Conservation (phyloP, 495 filamentous ascomycete species). For the Penicillium turbatum region DNA sequence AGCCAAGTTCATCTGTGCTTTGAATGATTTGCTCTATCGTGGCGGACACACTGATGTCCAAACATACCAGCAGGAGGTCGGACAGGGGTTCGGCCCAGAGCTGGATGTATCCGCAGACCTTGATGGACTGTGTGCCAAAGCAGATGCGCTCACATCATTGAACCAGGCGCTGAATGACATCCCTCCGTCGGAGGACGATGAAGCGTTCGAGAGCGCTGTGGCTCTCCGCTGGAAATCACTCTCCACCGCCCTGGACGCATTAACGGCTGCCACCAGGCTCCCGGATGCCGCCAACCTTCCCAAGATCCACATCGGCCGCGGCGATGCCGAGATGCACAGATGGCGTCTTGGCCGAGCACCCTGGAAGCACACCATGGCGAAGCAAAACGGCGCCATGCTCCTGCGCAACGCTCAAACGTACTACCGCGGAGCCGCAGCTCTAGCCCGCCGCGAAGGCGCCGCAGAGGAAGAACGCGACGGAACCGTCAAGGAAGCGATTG, state of each 20-base stretch:
- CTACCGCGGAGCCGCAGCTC: conserved; percentile 55
- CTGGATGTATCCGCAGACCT: conserved; percentile 43
- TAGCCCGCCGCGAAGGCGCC: conserved; percentile 41
- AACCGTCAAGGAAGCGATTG: conserved; percentile 43
- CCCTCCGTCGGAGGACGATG: conserved; percentile 26
- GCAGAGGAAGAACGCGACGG: conserved; percentile 46
- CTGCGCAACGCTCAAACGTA: conserved; percentile 61
- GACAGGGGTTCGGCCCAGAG: conserved; percentile 37
- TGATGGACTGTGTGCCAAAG: conserved; percentile 51
- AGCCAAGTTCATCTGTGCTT: conserved; percentile 49
- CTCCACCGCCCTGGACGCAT: conserved; percentile 41
- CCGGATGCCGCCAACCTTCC: conserved; percentile 49
- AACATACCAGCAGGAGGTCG: conserved; percentile 49
- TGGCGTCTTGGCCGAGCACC: conserved; percentile 50
- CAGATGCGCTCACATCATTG: conserved; percentile 55
- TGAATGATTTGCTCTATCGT: conserved; percentile 55
- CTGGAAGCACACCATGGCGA: conserved; percentile 41
- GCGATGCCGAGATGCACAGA: conserved; percentile 59
- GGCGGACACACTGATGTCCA: conserved; percentile 40
- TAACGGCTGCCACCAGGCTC: conserved; percentile 52
- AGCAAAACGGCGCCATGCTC: conserved; percentile 46
- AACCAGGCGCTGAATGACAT: conserved; percentile 40
- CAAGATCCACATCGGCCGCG: conserved; percentile 57
- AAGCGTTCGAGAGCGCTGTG: conserved; percentile 24
- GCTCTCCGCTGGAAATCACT: conserved; percentile 48